Conservation (phyloP, 2,329 filamentous ascomycete species). For the Tothia fuscella region DNA sequence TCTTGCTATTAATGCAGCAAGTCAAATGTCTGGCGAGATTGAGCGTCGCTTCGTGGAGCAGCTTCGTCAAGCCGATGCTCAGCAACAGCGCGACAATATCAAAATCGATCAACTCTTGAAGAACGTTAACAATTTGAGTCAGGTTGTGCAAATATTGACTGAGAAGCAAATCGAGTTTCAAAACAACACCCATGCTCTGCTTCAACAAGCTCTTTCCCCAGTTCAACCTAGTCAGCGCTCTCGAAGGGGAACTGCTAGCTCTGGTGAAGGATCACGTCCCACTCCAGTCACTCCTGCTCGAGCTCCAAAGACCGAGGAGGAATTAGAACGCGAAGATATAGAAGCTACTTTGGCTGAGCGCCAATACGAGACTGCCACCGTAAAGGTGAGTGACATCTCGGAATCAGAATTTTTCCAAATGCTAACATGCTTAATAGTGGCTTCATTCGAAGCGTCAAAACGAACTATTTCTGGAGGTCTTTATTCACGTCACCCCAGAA, state of each 20-base stretch:
- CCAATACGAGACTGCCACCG: constrained; percentile 34
- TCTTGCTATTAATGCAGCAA: constrained; percentile 52
- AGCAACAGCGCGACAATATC: constrained; percentile 41
- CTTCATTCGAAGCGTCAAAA: constrained; percentile 47
- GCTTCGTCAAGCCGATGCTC: constrained; percentile 38
- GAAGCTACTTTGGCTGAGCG: constrained; percentile 50
- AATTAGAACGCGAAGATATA: constrained; percentile 50
- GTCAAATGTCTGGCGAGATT: constrained; percentile 56
- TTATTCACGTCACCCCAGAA: constrained; percentile 43
- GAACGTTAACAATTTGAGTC: constrained; percentile 53
- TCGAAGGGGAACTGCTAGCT: constrained; percentile 9
- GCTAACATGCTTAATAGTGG: constrained; percentile 33
- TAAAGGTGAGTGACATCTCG: constrained; percentile 21
- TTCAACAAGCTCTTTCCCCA: constrained; percentile 29
- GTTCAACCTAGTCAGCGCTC: not conserved
- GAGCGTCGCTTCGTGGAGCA: constrained; percentile 47
- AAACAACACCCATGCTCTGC: constrained; percentile 35
- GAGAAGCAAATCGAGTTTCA: constrained; percentile 58
- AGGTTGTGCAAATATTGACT: constrained; percentile 59
- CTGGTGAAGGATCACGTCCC: constrained; percentile 16
- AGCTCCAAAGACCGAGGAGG: constrained; percentile 32
- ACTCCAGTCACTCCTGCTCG: constrained; percentile 15
- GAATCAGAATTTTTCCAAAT: not conserved
- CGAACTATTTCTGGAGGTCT: constrained; percentile 50
- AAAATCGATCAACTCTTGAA: constrained; percentile 65